Evolutionary conservation across 2,329 filamentous ascomycete genomes (phyloP), one percentile per base, ranked within the genome.

Genomic region (Zymoseptoria crescenta): DNA sequence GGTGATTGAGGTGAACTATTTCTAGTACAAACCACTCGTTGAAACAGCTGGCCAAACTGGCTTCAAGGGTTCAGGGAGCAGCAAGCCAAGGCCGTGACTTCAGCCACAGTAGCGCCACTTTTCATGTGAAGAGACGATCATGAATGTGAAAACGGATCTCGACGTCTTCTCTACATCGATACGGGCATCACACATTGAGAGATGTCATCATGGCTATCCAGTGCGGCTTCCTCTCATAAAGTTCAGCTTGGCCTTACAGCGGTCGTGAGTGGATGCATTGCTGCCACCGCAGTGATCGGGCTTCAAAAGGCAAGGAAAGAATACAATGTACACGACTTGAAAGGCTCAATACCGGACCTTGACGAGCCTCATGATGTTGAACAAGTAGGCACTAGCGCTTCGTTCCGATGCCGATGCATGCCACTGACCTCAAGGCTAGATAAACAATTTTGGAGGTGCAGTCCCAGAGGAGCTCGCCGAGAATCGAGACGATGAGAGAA

Each of bases 211-310:
- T 79, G 77, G 77, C 69, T 79, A 63, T 72, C 75, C 59, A 71
- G 75, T 54, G 70, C 74, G 30, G 74, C 74, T 4, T 71, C 73
- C 48, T 79, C 76, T 49, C 79, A 79, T 68, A 73, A 76, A 66
- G 73, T 77, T 49, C 89, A 91, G 72, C 77, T 94, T 41, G 81
- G 85, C 19, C 83, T 86, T 2, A 91, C 89, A 0, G 89, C 89
- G 1, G 77, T 89, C 21, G 72, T 80, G 8, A 80, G 79, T 4
- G 76, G 76, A 9, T 74, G 75, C 7, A 68, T 81, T 5, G 77
- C 80, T 27, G 77, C 75, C 4, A 76, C 77, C 64, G 77, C 81
- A 1, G 83, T 86, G 52, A 73, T 85, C 52, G 81, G 82, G 2
- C 78, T 81, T 56, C 83, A 86, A 68, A 77, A 81, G 56, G 76